These are phyloP conservation scores for Clausena lansium DNA, from an alignment of 345 rosid genomes.

Conservation along the genomic window DNA sequence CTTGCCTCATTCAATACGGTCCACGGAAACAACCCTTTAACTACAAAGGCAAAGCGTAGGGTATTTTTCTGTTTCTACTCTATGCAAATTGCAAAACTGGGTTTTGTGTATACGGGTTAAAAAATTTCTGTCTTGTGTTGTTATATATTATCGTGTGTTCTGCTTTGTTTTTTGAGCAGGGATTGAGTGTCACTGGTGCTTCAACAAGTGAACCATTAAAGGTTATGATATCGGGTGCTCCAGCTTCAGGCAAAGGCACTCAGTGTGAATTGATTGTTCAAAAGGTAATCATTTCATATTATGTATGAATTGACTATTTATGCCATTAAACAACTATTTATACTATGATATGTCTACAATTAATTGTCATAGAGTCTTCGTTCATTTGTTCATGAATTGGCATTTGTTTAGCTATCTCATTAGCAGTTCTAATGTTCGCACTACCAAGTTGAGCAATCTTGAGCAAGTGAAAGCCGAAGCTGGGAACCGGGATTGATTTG, in stretches of 20 bases:
- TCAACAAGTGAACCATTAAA: slow-evolving; percentile 59
- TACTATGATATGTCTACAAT: too few relatives aligned
- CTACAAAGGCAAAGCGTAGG: slow-evolving; percentile 30
- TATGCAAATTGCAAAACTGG: neutral
- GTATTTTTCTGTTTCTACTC: slow-evolving; percentile 6
- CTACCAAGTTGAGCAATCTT: neutral
- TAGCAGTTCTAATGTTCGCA: neutral
- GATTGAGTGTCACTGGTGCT: slow-evolving; percentile 42
- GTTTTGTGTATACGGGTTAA: neutral
- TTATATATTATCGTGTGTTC: neutral
- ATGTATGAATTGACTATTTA: neutral
- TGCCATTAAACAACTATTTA: neutral
- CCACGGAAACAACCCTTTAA: slow-evolving; percentile 20
- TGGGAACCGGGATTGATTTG: neutral
- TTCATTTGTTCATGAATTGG: neutral
- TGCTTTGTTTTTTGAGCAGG: slow-evolving; percentile 26
- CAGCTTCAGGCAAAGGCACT: slow-evolving; percentile 93
- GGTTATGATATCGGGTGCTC: slow-evolving; percentile 95
- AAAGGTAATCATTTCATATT: slow-evolving; percentile 44
- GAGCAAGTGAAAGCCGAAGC: neutral
- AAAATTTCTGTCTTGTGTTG: neutral
- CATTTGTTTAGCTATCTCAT: neutral
- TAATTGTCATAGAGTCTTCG: too few relatives aligned
- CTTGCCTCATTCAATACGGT: slow-evolving; percentile 28
- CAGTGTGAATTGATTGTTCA: slow-evolving; percentile 80